Base-by-base conservation (phyloP, 768 basidiomycete genomes). In the Phlegmacium glaucopus region DNA sequence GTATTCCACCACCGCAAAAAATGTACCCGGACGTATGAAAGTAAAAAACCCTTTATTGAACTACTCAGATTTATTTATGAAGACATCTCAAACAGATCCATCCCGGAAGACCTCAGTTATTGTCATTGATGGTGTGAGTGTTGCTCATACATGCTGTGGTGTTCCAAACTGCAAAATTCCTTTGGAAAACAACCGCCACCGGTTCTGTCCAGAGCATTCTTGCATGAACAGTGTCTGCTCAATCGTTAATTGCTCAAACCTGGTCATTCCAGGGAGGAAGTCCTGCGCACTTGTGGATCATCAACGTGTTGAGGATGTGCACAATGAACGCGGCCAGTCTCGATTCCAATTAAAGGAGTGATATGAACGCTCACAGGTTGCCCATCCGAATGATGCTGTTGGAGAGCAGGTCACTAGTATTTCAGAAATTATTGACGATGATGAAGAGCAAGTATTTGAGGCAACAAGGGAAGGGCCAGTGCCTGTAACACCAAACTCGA, bases 81-180 rank as follows among this genome's bases (percentile, higher is more conserved):
- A 44, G 10, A 12, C 12, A 10, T 30, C 12, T 36, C n/a, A 25
- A 35, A 6, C 32, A 42, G 15, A 26, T 25, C 9, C 25, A 30
- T 16, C 18, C 26, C 7, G 27, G 13, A 15, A 12, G 10, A 42
- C 44, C 9, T 49, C 32, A n/a, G 45, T 45, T 18, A 48, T 48
- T 25, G 51, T 56, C 26, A 47, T 52, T n/a, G 55, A 56, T 40
- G 51, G 55, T 1, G 41, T 50, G 4, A 53, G 40, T 2, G 28
- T 56, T 25, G 55, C 45, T 5, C 49, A 42, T 27, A 45, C 49
- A 29, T 53, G 51, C 17, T 56, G 55, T 22, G 43, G 28, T 4
- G 46, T 41, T 15, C 49, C 22, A 8, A 30, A 51, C 42, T 56
- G 55, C 40, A 42, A 45, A n/a, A n/a, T n/a, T n/a, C n/a, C n/a